Base-by-base conservation (phyloP, 2,329 filamentous ascomycete genomes). In the Sporothrix sp. region DNA sequence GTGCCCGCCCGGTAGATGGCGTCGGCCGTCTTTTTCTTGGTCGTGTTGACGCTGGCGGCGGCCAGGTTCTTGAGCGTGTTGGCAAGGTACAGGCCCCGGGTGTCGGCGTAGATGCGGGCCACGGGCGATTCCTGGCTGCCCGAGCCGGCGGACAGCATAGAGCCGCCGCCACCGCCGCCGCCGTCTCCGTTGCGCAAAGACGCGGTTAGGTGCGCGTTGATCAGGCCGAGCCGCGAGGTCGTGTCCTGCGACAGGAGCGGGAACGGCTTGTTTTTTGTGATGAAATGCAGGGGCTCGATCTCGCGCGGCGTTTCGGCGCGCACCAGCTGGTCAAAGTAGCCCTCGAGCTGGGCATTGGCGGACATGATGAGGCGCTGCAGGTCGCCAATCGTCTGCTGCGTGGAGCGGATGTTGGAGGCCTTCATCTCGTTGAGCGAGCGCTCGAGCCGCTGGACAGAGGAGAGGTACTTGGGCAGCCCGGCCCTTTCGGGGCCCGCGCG, bases 181-280 rank as follows among this genome's bases (percentile, higher is more conserved):
- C 62, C 27, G 25, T 8, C n/a, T 10, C 73, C 59, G 75, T 64
- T 30, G 33, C 69, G 73, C 42, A 76, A 72, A 5, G 76, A 77
- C n/a, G 77, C 78, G 1, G 76, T 72, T n/a, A 94, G 78, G 57
- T 86, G 85, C 7, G 79, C 77, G 60, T 88, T 88, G 57, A 96
- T 83, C n/a, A 88, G 74, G 30, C 84, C 81, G 14, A 97, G 68
- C 27, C 82, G 78, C n/a, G 81, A 80, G 23, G 85, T 76, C 54
- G 84, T 86, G 50, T 93, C 87, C 56, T 85, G 79, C 1, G 84
- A 75, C 25, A 97, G 76, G 9, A 83, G 74, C 8, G 93, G 93
- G 60, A 97, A 98, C 1, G 85, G 80, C 63, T 74, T 78, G 71
- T 88, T 80, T 67, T 97, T 97, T 16, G 89, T 96, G 60, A 96